Conservation (phyloP, 176 grass and related monocot species). For the Zea luxurians region DNA sequence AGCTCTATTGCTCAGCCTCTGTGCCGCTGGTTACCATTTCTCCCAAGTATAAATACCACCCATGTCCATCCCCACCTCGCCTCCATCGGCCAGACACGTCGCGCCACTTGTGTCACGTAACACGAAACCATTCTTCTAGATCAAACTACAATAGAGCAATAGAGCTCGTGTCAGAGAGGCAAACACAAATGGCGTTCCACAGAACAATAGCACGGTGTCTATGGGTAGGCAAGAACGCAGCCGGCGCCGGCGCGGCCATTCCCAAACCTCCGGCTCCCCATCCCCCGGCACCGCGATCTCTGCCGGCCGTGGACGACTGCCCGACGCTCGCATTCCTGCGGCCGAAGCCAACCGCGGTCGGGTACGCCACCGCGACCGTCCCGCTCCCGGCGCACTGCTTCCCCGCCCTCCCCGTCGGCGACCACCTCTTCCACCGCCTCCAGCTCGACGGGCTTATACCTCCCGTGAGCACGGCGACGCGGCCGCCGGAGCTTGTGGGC, state of each 20-base stretch:
- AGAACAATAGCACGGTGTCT: slow-evolving; percentile 51
- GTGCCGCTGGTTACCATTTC: no score
- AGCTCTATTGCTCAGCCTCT: no score
- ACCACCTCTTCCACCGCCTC: slow-evolving; percentile 58
- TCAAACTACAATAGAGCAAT: not conserved
- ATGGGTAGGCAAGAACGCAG: slow-evolving; percentile 41
- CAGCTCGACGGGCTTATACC: slow-evolving; percentile 48
- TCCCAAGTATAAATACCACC: no score
- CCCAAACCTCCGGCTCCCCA: slow-evolving; percentile 16
- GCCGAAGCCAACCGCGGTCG: slow-evolving; percentile 13
- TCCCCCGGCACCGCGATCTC: not conserved
- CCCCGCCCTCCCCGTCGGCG: slow-evolving; percentile 69
- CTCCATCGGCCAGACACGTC: not conserved
- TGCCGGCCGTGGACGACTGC: slow-evolving; percentile 48
- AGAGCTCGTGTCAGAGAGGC: not conserved
- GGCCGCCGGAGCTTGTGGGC: not conserved
- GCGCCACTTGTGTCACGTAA: slow-evolving; percentile 20
- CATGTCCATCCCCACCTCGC: no score
- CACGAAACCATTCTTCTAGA: not conserved
- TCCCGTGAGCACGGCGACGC: not conserved
- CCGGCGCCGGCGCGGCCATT: not conserved
- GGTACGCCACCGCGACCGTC: slow-evolving; percentile 42
- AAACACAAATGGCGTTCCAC: slow-evolving; percentile 56
- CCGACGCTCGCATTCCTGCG: slow-evolving; percentile 45
- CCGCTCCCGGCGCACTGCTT: slow-evolving; percentile 58